Conservation (phyloP, 2,329 filamentous ascomycete species). For the Paraphoma sp. region DNA sequence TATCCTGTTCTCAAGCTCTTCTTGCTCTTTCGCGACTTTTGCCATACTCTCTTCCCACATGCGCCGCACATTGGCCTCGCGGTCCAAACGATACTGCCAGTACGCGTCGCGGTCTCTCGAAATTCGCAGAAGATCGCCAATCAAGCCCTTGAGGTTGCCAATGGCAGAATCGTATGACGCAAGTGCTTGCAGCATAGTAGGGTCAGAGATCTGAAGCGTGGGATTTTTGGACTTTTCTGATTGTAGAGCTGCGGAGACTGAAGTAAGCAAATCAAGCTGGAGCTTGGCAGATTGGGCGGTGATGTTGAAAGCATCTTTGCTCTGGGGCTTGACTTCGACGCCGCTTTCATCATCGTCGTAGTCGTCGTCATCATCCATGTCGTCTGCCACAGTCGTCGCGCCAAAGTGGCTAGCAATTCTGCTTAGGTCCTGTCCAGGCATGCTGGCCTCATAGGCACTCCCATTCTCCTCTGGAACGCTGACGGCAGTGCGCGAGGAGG, state of each 20-base stretch:
- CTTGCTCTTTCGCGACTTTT: slow-evolving; percentile 91
- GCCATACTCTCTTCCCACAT: slow-evolving; percentile 99
- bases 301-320: slow-evolving; percentile 94
- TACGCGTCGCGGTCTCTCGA: slow-evolving; percentile 93
- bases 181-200: slow-evolving; percentile 77
- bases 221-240: slow-evolving; percentile 74
- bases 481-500: slow-evolving; percentile 50
- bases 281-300: slow-evolving; percentile 93
- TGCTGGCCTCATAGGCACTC: slow-evolving; percentile 64
- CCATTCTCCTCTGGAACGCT: slow-evolving; percentile 62
- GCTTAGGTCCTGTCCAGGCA: slow-evolving; percentile 61
- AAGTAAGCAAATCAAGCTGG: slow-evolving; percentile 87
- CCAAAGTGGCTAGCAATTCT: slow-evolving; percentile 57
- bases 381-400: slow-evolving; percentile 62
- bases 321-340: slow-evolving; percentile 73
- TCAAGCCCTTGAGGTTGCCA: slow-evolving; percentile 80
- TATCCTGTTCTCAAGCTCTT: slow-evolving; percentile 84
- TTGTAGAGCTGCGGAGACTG: slow-evolving; percentile 83
- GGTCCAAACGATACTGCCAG: slow-evolving; percentile 94
- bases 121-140: slow-evolving; percentile 88
- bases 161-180: slow-evolving; percentile 89
- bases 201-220: slow-evolving; percentile 74
- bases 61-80: slow-evolving; percentile 86
- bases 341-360: slow-evolving; percentile 82
- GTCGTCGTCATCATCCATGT: slow-evolving; percentile 70